Evolutionary conservation across 352 stramenopile species (phyloP), one percentile per base, ranked within the genome.

Genomic region (Pythium angustatum): DNA sequence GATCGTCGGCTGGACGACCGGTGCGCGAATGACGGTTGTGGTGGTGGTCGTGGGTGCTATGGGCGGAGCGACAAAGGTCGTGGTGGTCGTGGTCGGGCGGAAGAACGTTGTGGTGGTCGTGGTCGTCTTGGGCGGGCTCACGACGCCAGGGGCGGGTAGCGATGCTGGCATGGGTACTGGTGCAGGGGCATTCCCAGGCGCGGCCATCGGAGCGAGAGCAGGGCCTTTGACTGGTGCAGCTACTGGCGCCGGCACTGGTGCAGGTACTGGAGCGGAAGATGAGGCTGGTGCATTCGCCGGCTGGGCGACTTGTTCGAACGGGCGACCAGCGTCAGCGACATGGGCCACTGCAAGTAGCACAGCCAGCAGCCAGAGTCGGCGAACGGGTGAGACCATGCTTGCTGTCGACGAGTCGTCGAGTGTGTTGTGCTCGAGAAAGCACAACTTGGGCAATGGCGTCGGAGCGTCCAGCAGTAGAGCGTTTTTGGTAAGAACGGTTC

Each of bases 271-370:
- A 15, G 15, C 27, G 5, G 48, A 30, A 15, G 54, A 40, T 22
- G 58, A 34, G 19, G 47, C 3, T n/a, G 47, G 47, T 1, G 56
- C 33, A 31, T 41, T 55, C 2, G 44, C 11, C 22, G 58, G 58
- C 34, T 64, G 58, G 1, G 58, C 58, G 47, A 64, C 58, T 22
- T 64, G 58, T 11, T 64, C 47, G 40, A 52, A 64, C 24, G 58
- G 58, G 2, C 45, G 45, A 2, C 58, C 47, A 12, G 58, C 45
- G 15, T 64, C 36, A 1, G 12, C 47, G 17, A 49, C 27, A n/a
- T 30, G 47, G 0, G 31, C 36, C 10, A 21, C 34, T 19, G 27
- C 33, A 21, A 58, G 8, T 34, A 64, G 17, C 27, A 28, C 45
- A 30, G 43, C n/a, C 14, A 64, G 5, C 26, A 64, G 26, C 2